A percentile compares a stretch with the other conserved stretches of the same genome.
phyloP scores from a whole-genome alignment of 192 early-diverging fungal species.

The Cetraspora pellucida region DNA sequence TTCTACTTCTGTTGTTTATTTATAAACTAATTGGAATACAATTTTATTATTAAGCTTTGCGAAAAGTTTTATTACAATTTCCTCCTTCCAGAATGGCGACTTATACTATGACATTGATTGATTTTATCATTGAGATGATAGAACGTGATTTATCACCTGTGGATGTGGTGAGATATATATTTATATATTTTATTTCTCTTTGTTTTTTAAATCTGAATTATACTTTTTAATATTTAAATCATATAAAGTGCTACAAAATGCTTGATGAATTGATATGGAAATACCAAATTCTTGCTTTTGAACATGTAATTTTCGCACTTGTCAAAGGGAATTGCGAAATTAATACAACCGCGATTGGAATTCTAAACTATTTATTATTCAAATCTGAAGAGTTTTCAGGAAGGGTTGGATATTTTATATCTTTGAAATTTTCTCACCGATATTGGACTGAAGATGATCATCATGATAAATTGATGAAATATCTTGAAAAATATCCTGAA shows the following conservation, averaged over 20 bases:
- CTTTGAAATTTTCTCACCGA: conserved; percentile 61
- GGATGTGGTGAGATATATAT: conserved; percentile 30
- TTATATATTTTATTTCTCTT: neutral
- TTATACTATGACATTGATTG: conserved; percentile 66
- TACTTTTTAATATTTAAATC: neutral
- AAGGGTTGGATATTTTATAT: conserved; percentile 67
- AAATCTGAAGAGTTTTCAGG: conserved; percentile 50
- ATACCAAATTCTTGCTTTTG: conserved; percentile 66
- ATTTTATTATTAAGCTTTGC: conserved; percentile 42
- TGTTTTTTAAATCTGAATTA: neutral
- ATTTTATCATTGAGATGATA: conserved; percentile 57
- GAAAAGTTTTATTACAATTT: conserved; percentile 69
- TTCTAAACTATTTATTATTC: conserved; percentile 56
- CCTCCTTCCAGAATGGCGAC: conserved; percentile 71
- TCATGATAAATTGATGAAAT: conserved; percentile 63
- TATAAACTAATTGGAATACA: neutral
- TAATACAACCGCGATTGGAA: conserved; percentile 52
- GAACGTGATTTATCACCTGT: conserved; percentile 34
- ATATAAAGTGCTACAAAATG: conserved; percentile 33
- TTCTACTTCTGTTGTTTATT: neutral
- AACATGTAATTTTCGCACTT: conserved; percentile 71
- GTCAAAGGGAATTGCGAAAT: conserved; percentile 59
- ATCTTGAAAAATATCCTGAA: conserved; percentile 69
- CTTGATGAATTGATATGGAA: conserved; percentile 75
- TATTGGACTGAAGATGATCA: conserved; percentile 76